A percentile compares a stretch with the other conserved stretches of the same genome.
These are phyloP conservation scores for Mrakia blollopis DNA, from an alignment of 768 basidiomycete genomes.

Conservation along the genomic window DNA sequence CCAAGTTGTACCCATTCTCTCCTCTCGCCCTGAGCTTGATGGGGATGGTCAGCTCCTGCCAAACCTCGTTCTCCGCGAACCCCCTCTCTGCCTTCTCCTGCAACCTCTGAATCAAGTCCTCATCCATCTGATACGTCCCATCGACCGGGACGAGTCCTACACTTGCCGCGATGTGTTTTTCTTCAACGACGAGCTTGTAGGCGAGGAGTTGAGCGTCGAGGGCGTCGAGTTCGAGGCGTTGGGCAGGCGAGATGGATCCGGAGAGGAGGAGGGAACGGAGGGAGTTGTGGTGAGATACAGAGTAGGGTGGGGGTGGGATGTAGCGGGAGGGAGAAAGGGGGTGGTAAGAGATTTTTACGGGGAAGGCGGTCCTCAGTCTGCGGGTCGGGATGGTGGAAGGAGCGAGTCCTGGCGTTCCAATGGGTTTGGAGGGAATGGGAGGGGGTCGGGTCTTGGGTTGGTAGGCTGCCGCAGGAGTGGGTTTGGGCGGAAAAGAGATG, in stretches of 20 bases:
- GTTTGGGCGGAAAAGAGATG: too few relatives aligned
- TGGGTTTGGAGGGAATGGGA: too few relatives aligned
- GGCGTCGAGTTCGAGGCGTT: not conserved
- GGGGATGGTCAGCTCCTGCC: too few relatives aligned
- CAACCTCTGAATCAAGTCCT: not conserved
- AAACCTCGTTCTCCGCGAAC: not conserved
- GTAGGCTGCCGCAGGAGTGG: too few relatives aligned
- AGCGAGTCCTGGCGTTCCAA: too few relatives aligned
- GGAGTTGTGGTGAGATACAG: not conserved
- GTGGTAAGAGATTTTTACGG: too few relatives aligned
- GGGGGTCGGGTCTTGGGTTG: too few relatives aligned
- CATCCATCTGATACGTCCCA: not conserved
- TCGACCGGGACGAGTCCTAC: not conserved
- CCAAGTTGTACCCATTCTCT: not conserved
- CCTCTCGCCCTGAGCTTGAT: not conserved
- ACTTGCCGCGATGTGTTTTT: not conserved
- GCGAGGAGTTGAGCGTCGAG: not conserved
- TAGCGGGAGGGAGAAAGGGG: not conserved
- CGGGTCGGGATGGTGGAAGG: too few relatives aligned
- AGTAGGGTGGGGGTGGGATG: constrained; percentile 6
- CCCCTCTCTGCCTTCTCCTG: not conserved
- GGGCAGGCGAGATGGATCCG: not conserved
- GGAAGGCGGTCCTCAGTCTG: too few relatives aligned
- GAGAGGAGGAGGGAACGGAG: not conserved
- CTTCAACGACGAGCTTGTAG: not conserved